These are phyloP conservation scores for Phialophora chinensis DNA, from an alignment of 2,329 filamentous ascomycete genomes.

Conservation along the genomic window DNA sequence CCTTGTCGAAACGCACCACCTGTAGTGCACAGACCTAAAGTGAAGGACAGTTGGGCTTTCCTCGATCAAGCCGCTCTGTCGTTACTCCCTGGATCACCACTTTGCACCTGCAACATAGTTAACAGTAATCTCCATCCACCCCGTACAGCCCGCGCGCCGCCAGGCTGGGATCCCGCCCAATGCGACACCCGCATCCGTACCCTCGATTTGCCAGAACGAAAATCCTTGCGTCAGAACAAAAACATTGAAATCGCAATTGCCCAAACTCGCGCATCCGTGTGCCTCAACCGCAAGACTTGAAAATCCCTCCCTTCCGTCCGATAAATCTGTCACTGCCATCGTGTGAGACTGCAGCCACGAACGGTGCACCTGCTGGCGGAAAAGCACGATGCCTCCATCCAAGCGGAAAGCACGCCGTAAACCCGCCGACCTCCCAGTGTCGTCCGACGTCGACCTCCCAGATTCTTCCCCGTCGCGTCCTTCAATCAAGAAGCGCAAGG, in stretches of 20 bases:
- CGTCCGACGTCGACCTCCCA: slow-evolving; percentile 53
- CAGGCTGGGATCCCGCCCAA: slow-evolving; percentile 21
- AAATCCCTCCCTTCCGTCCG: background rate
- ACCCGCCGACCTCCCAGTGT: slow-evolving; percentile 28
- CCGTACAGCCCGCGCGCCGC: background rate
- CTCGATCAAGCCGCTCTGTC: slow-evolving; percentile 10
- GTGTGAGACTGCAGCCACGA: slow-evolving; percentile 1
- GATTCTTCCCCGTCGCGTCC: slow-evolving; percentile 56
- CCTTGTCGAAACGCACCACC: slow-evolving; percentile 16
- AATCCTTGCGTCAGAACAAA: slow-evolving; percentile 36
- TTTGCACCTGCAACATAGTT: background rate
- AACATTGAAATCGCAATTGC: slow-evolving; percentile 37
- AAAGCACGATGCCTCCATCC: slow-evolving; percentile 34
- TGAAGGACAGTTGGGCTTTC: slow-evolving; percentile 6
- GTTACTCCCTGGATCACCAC: slow-evolving; percentile 6
- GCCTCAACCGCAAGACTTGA: slow-evolving; percentile 1
- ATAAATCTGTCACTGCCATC: slow-evolving; percentile 1
- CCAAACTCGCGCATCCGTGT: slow-evolving; percentile 23
- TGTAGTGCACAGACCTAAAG: background rate
- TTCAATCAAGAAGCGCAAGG: slow-evolving; percentile 57
- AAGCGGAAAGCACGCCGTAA: slow-evolving; percentile 40
- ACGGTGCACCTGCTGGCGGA: slow-evolving; percentile 1
- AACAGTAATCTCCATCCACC: background rate
- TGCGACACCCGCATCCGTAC: slow-evolving; percentile 3
- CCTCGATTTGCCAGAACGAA: slow-evolving; percentile 20